These are phyloP conservation scores for Claviceps spartinae DNA, from an alignment of 2,329 filamentous ascomycete genomes.

Conservation along the genomic window DNA sequence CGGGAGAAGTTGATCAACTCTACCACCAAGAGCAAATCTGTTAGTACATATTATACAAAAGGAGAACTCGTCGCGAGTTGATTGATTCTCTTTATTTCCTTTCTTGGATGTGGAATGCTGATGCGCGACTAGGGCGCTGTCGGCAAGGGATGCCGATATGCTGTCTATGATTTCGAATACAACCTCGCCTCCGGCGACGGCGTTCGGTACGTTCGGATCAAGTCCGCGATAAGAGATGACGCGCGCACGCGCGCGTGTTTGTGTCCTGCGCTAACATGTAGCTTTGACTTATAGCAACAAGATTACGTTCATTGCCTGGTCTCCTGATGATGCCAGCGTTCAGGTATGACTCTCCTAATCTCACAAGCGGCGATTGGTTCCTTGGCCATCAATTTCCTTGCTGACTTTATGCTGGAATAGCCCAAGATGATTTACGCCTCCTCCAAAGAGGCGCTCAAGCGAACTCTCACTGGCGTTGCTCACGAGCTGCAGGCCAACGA, in stretches of 20 bases:
- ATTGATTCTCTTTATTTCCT: background rate
- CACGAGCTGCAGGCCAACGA: constrained; percentile 76
- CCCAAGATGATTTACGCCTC: constrained; percentile 85
- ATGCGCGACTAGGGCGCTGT: constrained; percentile 33
- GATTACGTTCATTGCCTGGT: constrained; percentile 68
- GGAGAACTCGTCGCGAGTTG: background rate
- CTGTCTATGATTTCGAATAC: constrained; percentile 77
- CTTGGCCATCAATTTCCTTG: background rate
- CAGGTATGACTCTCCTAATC: constrained; percentile 42
- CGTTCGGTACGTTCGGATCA: constrained; percentile 37
- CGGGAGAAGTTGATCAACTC: constrained; percentile 63
- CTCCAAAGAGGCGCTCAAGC: constrained; percentile 77
- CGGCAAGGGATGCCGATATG: constrained; percentile 64
- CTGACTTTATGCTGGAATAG: constrained; percentile 25
- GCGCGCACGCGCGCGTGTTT: background rate
- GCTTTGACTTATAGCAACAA: constrained; percentile 45
- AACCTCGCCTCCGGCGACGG: constrained; percentile 59
- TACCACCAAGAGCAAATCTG: constrained; percentile 57
- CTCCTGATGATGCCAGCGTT: constrained; percentile 66
- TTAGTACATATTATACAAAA: constrained; percentile 21
- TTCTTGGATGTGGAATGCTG: background rate
- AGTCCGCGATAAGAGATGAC: background rate
- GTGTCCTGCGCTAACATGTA: constrained; percentile 10
- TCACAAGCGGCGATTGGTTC: background rate
- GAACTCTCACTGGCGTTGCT: constrained; percentile 60